Base-by-base conservation (phyloP, 192 early-diverging fungal genomes). In the Coemansia sp. region DNA sequence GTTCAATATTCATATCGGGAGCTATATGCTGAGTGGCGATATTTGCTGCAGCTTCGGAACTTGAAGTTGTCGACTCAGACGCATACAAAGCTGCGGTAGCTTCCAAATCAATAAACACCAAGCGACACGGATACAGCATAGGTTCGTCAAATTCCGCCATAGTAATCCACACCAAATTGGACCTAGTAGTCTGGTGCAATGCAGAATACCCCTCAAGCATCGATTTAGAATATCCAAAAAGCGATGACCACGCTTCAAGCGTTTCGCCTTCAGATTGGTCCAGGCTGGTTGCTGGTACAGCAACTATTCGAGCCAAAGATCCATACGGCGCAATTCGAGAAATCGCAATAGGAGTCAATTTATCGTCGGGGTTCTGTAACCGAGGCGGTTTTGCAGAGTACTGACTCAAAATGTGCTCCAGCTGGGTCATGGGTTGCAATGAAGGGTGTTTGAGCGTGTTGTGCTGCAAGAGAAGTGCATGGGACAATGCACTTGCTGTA, bases 71-170 rank as follows among this genome's bases (percentile, higher is more conserved):
- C 33, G 33, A 35, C 28, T 35, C 6, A 31, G 28, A n/a, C 5
- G 48, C 28, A 16, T 50, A 50, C 30, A 43, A 42, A 11, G 33
- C 23, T 5, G 49, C 12, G 10, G 54, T 38, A 9, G 31, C 38
- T 2, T 44, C 38, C 28, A 35, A 28, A 31, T 72, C 63, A 10
- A 72, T 31, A 37, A 72, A 48, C 0, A 70, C 59, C 15, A 77
- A 53, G 0, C 63, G 53, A 16, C 53, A 59, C 11, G 73, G 73
- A 36, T 77, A 77, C n/a, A 77, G 44, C 59, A 70, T 63, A 2
- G 73, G 73, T 20, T 77, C 56, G 5, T 55, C 53, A 1, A 6
- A 26, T 10, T 18, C 31, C 0, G 21, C 26, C 18, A 77, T 33
- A n/a, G 51, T 49, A 20, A 77, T 65, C 67, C 68, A 77, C 12